Evolutionary conservation across 139 green algal genomes (phyloP).

Genomic region (Chlamydomonas asymmetrica): DNA sequence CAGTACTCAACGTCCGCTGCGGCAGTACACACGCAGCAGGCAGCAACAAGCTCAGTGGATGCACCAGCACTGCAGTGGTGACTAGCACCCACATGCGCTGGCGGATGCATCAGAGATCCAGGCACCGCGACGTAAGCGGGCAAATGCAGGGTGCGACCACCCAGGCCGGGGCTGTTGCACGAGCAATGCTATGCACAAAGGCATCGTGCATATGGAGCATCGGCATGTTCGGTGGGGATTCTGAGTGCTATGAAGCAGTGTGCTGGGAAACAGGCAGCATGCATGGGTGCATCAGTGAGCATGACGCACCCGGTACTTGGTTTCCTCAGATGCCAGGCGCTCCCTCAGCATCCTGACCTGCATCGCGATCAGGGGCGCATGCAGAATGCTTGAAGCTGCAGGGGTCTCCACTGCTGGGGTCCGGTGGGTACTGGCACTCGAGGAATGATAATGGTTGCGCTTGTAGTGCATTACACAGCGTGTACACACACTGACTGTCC

Average conservation of each 20-base stretch:
- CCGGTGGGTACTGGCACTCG: no score
- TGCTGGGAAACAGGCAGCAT: not conserved
- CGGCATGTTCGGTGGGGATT: not conserved
- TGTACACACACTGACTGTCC: no score
- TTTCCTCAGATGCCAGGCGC: conserved; percentile 3
- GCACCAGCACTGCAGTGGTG: not conserved
- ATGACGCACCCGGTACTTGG: conserved; percentile 13
- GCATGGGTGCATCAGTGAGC: not conserved
- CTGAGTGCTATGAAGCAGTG: not conserved
- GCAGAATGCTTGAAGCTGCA: no score
- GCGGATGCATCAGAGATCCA: not conserved
- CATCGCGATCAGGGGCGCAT: no score
- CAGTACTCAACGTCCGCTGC: not conserved
- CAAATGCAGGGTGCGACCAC: not conserved
- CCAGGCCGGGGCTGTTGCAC: not conserved
- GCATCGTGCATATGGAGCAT: not conserved
- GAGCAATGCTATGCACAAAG: not conserved
- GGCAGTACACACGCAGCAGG: not conserved
- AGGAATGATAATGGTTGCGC: no score
- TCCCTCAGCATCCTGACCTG: no score
- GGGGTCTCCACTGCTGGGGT: no score
- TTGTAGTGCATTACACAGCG: no score
- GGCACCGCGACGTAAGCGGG: not conserved
- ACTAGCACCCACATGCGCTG: not conserved
- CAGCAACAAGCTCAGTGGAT: not conserved